phyloP scores from a whole-genome alignment of 2,329 filamentous ascomycete genomes.

The Colletotrichum agaves region DNA sequence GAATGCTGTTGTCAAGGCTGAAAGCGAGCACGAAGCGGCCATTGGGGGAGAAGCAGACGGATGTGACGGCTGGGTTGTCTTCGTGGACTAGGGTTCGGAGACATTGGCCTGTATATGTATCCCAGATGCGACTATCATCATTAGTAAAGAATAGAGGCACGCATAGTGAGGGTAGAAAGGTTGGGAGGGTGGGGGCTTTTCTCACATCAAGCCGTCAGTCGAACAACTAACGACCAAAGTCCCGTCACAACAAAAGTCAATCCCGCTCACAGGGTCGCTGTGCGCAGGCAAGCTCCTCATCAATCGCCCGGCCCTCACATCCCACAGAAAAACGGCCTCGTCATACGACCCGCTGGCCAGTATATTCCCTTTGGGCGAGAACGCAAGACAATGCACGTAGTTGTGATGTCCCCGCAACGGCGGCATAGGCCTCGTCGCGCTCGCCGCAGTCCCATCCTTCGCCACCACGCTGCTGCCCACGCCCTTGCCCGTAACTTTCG shows the following conservation, averaged over 20 bases:
- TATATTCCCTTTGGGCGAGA: conserved; percentile 98
- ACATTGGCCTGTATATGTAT: conserved; percentile 94
- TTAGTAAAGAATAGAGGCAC: not conserved
- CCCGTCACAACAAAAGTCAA: conserved; percentile 92
- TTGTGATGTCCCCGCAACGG: conserved; percentile 90
- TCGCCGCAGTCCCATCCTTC: conserved; percentile 31
- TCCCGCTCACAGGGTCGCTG: conserved; percentile 91
- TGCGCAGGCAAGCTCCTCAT: conserved; percentile 95
- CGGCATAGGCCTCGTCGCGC: conserved; percentile 51
- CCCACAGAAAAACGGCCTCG: conserved; percentile 97
- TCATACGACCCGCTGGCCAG: conserved; percentile 96
- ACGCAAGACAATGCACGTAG: conserved; percentile 93
- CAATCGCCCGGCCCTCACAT: conserved; percentile 85
- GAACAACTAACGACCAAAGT: conserved; percentile 93
- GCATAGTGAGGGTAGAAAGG: too few species aligned
- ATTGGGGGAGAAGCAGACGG: conserved; percentile 93
- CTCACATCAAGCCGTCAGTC: conserved; percentile 86
- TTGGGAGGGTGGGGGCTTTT: conserved; percentile 38
- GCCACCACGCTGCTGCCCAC: conserved; percentile 37
- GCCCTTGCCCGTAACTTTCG: conserved; percentile 57
- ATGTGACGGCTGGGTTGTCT: conserved; percentile 90
- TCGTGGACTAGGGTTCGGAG: conserved; percentile 95
- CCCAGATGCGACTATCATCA: conserved; percentile 81
- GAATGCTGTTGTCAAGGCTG: conserved; percentile 88
- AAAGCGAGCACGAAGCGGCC: conserved; percentile 93